These are phyloP conservation scores for Microcos paniculata DNA, from an alignment of 345 rosid species.

Conservation along the genomic window DNA sequence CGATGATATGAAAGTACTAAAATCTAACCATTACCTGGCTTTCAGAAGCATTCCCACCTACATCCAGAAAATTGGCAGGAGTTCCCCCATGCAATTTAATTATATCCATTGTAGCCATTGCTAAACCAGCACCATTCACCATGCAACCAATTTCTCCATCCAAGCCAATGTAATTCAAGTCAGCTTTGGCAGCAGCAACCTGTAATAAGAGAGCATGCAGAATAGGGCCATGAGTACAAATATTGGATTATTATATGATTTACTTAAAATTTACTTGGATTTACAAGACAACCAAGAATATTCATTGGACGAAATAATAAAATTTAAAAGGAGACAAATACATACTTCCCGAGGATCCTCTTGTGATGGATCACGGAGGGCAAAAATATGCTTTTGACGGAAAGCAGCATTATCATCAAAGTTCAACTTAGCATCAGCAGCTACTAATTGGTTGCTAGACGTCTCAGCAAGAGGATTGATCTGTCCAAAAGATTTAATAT, in stretches of 20 bases:
- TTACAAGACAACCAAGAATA: slow-evolving; percentile 9
- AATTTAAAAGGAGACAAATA: neutral
- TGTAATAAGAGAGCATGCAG: slow-evolving; percentile 24
- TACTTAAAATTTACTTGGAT: neutral
- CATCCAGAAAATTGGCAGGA: slow-evolving; percentile 98
- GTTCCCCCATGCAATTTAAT: slow-evolving; percentile 98
- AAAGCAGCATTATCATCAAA: slow-evolving; percentile 98
- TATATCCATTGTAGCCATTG: slow-evolving; percentile 99
- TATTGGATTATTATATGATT: neutral
- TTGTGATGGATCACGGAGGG: slow-evolving; percentile 89
- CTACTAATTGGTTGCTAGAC: slow-evolving; percentile 76
- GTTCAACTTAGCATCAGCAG: slow-evolving; percentile 99
- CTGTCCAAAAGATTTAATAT: slow-evolving; percentile 36
- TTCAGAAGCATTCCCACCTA: slow-evolving; percentile 99
- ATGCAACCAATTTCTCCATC: slow-evolving; percentile 99
- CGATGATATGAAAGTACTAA: slow-evolving; percentile 2
- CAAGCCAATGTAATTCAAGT: slow-evolving; percentile 93
- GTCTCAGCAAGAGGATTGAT: slow-evolving; percentile 98
- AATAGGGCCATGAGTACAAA: slow-evolving; percentile 3
- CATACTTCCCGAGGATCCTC: slow-evolving; percentile 98
- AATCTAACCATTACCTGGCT: slow-evolving; percentile 57
- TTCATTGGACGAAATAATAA: neutral
- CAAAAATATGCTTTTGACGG: slow-evolving; percentile 79
- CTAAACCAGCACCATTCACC: slow-evolving; percentile 99
- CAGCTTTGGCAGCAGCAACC: slow-evolving; percentile 97